phyloP scores from a whole-genome alignment of 2,329 filamentous ascomycete species.

The Amylocarpus encephaloides region DNA sequence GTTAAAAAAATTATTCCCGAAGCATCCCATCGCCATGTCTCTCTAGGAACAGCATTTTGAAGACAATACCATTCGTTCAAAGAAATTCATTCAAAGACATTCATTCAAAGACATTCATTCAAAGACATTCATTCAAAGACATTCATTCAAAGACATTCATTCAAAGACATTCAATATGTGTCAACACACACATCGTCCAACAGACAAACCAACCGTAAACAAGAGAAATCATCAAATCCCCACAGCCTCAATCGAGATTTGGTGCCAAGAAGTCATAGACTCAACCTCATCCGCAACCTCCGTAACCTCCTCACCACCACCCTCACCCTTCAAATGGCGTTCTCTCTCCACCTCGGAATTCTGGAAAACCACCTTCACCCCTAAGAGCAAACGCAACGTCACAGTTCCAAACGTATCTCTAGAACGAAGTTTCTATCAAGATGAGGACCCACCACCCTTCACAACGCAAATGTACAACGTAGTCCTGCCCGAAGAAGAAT shows the following conservation, averaged over 20 bases:
- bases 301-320: background rate
- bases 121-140: too few species aligned
- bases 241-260: constrained; percentile 39
- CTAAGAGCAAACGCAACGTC: too few species aligned
- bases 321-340: background rate
- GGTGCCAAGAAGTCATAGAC: constrained; percentile 43
- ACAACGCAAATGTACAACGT: background rate
- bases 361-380: background rate
- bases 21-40: background rate
- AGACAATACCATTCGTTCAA: too few species aligned
- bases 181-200: too few species aligned
- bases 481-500: background rate
- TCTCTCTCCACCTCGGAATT: background rate
- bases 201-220: too few species aligned
- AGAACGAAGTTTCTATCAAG: background rate
- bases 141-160: too few species aligned
- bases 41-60: background rate
- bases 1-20: background rate
- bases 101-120: too few species aligned
- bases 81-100: too few species aligned
- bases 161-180: too few species aligned
- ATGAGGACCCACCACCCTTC: too few species aligned
- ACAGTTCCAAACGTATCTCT: too few species aligned
- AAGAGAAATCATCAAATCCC: constrained; percentile 25
- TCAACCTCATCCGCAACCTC: background rate